Percentiles rank a stretch among this genome's conserved stretches.
These are phyloP conservation scores for Tieghemiomyces parasiticus DNA, from an alignment of 192 early-diverging fungal genomes.

Conservation along the genomic window DNA sequence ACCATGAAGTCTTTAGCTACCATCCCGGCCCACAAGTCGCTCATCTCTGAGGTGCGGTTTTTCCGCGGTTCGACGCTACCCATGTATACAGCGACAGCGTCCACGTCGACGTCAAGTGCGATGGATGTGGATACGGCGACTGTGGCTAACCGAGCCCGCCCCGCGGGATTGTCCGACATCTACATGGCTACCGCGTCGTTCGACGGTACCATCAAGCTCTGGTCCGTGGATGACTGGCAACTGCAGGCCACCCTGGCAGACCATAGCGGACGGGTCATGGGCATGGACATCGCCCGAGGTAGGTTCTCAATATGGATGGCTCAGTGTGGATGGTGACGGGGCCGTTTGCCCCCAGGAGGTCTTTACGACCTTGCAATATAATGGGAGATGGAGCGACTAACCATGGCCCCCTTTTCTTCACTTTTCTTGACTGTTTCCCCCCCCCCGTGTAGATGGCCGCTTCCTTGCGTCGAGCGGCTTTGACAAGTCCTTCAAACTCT, in stretches of 20 bases:
- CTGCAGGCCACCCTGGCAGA: constrained; percentile 75
- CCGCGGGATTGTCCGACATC: constrained; percentile 22
- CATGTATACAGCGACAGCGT: constrained; percentile 13
- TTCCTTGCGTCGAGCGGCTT: constrained; percentile 77
- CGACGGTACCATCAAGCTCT: constrained; percentile 86
- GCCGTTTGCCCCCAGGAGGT: neutral
- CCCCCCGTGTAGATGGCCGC: constrained; percentile 37
- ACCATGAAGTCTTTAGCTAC: constrained; percentile 54
- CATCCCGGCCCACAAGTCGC: constrained; percentile 83
- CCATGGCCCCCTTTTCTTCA: neutral
- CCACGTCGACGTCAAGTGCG: constrained; percentile 14
- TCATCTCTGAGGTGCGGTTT: constrained; percentile 71
- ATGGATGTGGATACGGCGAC: constrained; percentile 11
- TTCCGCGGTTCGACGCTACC: constrained; percentile 25
- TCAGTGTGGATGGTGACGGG: neutral
- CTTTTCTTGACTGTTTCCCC: neutral
- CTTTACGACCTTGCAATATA: constrained; percentile 10
- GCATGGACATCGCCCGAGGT: constrained; percentile 61
- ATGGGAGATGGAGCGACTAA: constrained; percentile 3
- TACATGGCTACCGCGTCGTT: constrained; percentile 70
- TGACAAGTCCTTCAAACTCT: constrained; percentile 94
- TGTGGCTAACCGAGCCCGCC: constrained; percentile 15
- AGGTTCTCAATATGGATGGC: constrained; percentile 13
- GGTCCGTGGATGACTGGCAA: constrained; percentile 89
- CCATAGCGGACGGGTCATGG: constrained; percentile 80